These are phyloP conservation scores for Nakaseomyces kungkrabaensis DNA, from an alignment of 1,139 yeast species.

Conservation along the genomic window DNA sequence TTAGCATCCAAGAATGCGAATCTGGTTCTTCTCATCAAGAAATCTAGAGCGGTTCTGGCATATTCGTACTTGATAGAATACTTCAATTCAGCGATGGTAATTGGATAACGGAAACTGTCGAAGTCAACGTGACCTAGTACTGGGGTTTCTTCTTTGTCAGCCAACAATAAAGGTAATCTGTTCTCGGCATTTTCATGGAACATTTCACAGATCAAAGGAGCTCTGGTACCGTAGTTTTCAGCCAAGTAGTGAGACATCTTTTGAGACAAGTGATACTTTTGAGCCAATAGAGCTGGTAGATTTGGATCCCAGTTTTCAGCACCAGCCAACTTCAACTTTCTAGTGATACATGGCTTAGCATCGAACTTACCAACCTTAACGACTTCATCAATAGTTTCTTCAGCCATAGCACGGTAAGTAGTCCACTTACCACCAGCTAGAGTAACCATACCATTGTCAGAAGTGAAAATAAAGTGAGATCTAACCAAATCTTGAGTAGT, in stretches of 20 bases:
- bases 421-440: slow-evolving; percentile 99
- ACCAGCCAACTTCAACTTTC: slow-evolving; percentile 58
- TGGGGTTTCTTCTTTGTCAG: slow-evolving; percentile 32
- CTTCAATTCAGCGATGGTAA: slow-evolving; percentile 82
- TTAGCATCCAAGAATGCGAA: slow-evolving; percentile 85
- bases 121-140: slow-evolving; percentile 21
- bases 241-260: slow-evolving; percentile 76
- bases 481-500: slow-evolving; percentile 80
- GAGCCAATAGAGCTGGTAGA: slow-evolving; percentile 71
- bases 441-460: slow-evolving; percentile 70
- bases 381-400: slow-evolving; percentile 78
- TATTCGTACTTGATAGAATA: slow-evolving; percentile 79
- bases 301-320: slow-evolving; percentile 65
- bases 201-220: slow-evolving; percentile 66
- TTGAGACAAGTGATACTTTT: slow-evolving; percentile 64
- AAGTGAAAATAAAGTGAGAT: slow-evolving; percentile 69
- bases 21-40: slow-evolving; percentile 88
- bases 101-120: slow-evolving; percentile 64
- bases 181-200: slow-evolving; percentile 45
- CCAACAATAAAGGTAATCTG: slow-evolving; percentile 54
- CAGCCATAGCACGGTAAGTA: slow-evolving; percentile 95
- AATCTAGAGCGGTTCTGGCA: slow-evolving; percentile 80
- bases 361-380: slow-evolving; percentile 39
- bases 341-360: slow-evolving; percentile 54
- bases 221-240: slow-evolving; percentile 82